A percentile compares a stretch with the other conserved stretches of the same genome.
Evolutionary conservation across 192 early-diverging fungal species (phyloP).

Genomic region (Backusella australiensis): DNA sequence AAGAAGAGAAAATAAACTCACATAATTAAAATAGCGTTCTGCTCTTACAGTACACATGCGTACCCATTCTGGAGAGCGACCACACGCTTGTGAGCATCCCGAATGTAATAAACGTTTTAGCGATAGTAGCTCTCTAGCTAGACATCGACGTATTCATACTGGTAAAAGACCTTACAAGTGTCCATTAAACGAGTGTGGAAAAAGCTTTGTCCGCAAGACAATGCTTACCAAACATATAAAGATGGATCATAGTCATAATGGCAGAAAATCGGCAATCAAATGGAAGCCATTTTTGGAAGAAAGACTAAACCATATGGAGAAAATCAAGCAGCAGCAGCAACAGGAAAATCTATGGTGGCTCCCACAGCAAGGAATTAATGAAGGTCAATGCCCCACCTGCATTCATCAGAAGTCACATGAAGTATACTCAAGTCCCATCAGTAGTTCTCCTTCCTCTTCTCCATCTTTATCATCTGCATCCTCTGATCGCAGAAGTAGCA

Average conservation of each 20-base stretch:
- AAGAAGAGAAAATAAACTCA: conserved; percentile 18
- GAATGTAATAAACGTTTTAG: conserved; percentile 77
- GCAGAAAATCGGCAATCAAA: conserved; percentile 24
- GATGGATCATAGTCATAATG: conserved; percentile 20
- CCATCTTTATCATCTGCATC: conserved; percentile 34
- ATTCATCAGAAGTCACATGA: conserved; percentile 13
- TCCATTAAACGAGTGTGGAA: conserved; percentile 29
- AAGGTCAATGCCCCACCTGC: conserved; percentile 34
- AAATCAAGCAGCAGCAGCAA: conserved; percentile 6
- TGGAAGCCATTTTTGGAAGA: conserved; percentile 38
- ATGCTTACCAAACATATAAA: conserved; percentile 51
- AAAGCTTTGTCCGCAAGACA: conserved; percentile 53
- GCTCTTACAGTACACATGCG: conserved; percentile 78
- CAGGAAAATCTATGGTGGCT: conserved; percentile 40
- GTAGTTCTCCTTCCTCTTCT: conserved; percentile 13
- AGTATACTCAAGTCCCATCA: neutral
- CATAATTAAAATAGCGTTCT: conserved; percentile 41
- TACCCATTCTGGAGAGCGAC: conserved; percentile 70
- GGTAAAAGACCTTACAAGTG: conserved; percentile 40
- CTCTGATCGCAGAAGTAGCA: conserved; percentile 45
- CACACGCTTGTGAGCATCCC: conserved; percentile 61
- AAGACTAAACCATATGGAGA: conserved; percentile 17
- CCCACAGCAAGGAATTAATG: neutral
- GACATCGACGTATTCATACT: conserved; percentile 66
- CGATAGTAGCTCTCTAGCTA: conserved; percentile 69